Percentiles rank a stretch among this genome's conserved stretches.
Evolutionary conservation across 495 filamentous ascomycete genomes (phyloP).

Genomic region (Neurospora sublineolata): DNA sequence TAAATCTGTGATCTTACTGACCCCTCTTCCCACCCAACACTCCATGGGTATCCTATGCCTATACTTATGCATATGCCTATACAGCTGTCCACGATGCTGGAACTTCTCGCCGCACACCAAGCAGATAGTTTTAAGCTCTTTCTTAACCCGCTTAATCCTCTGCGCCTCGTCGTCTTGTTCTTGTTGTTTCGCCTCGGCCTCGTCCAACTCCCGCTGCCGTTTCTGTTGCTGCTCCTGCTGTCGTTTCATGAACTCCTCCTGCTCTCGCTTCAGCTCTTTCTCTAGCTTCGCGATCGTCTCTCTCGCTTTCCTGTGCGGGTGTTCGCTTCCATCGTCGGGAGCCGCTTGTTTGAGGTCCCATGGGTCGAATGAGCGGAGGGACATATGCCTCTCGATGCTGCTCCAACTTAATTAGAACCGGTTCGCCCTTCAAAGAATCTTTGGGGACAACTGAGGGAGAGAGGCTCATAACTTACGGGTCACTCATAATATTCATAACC

Average conservation of each 20-base stretch:
- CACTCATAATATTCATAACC: background rate
- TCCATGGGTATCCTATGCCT: background rate
- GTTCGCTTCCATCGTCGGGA: background rate
- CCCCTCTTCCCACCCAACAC: background rate
- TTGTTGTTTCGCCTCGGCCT: background rate
- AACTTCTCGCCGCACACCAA: background rate
- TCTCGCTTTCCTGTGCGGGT: background rate
- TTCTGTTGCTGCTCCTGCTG: background rate
- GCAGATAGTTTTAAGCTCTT: background rate
- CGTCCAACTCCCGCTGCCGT: background rate
- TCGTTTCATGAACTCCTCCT: background rate
- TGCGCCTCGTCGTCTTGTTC: background rate
- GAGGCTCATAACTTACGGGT: background rate
- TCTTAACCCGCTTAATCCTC: background rate
- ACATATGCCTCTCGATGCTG: background rate
- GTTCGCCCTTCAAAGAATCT: background rate
- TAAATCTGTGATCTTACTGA: background rate
- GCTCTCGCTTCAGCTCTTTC: background rate
- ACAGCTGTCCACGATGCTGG: background rate
- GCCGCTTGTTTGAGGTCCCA: background rate
- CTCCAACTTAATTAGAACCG: background rate
- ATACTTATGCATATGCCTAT: background rate
- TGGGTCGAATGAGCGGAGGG: background rate
- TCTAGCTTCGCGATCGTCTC: background rate
- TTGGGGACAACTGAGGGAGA: no score